These are phyloP conservation scores for Xylariaceae sp. DNA, from an alignment of 2,329 filamentous ascomycete genomes.

Conservation along the genomic window DNA sequence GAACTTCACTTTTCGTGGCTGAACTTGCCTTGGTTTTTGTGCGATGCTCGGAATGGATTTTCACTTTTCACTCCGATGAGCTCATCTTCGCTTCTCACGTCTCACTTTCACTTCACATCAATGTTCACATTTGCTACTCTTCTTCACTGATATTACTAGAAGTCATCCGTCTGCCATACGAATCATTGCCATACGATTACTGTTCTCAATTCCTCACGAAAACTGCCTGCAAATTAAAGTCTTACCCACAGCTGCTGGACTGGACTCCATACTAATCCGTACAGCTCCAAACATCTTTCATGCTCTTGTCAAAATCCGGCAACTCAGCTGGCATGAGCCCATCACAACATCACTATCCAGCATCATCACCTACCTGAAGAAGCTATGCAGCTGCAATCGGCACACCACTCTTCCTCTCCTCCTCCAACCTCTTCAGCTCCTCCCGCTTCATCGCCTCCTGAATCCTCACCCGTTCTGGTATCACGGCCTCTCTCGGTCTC, in stretches of 20 bases:
- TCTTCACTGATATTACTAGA: not conserved
- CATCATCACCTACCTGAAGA: not conserved
- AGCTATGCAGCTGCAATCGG: conserved; percentile 12
- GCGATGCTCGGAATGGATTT: not conserved
- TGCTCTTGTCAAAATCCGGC: too few relatives aligned
- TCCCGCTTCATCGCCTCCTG: conserved; percentile 47
- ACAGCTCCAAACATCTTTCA: too few relatives aligned
- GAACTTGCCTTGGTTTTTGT: not conserved
- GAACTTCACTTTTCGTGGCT: not conserved
- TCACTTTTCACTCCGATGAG: not conserved
- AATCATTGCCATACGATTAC: too few relatives aligned
- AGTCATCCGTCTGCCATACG: too few relatives aligned
- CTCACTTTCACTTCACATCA: not conserved
- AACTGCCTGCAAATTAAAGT: too few relatives aligned
- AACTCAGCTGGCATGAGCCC: conserved; percentile 13
- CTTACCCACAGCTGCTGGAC: too few relatives aligned
- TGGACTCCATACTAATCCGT: too few relatives aligned
- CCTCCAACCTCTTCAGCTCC: conserved; percentile 43
- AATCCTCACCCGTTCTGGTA: conserved; percentile 45
- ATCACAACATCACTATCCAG: too few relatives aligned
- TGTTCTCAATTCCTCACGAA: too few relatives aligned
- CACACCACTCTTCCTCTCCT: conserved; percentile 20
- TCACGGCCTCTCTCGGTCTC: conserved; percentile 42
- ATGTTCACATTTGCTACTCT: too few relatives aligned
- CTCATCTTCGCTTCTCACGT: not conserved